phyloP scores from a whole-genome alignment of 1,284 basidiomycete genomes.

The Ustilago trichophora region DNA sequence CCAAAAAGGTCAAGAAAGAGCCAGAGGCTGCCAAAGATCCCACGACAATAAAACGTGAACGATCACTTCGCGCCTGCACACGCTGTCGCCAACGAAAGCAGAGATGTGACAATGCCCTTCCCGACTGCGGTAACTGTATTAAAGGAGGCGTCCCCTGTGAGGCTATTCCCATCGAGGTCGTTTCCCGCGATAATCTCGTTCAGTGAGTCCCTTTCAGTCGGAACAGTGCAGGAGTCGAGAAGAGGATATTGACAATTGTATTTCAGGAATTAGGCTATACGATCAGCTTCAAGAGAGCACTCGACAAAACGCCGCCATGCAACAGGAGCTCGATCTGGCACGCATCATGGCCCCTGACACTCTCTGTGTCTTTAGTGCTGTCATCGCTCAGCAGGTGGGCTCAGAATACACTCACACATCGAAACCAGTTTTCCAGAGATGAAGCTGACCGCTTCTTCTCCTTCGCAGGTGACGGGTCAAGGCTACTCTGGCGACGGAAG shows the following conservation, averaged over 20 bases:
- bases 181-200: slow-evolving; percentile 30
- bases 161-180: slow-evolving; percentile 22
- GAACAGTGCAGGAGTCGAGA: no score
- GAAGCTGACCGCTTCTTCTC: no score
- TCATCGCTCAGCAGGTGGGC: slow-evolving; percentile 18
- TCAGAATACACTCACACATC: background rate
- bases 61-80: slow-evolving; percentile 38
- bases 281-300: slow-evolving; percentile 23
- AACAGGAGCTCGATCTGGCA: slow-evolving; percentile 15
- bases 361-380: slow-evolving; percentile 16
- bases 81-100: slow-evolving; percentile 46
- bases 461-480: background rate
- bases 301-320: slow-evolving; percentile 17
- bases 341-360: slow-evolving; percentile 16
- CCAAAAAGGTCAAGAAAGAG: background rate
- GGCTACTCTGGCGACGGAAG: background rate
- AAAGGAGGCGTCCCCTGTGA: slow-evolving; percentile 36
- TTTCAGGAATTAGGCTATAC: slow-evolving; percentile 3
- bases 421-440: no score
- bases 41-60: slow-evolving; percentile 4
- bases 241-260: no score
- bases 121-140: slow-evolving; percentile 38
- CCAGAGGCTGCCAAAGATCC: background rate
- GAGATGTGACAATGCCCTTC: slow-evolving; percentile 40
- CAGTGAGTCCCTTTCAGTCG: slow-evolving; percentile 14